phyloP scores from a whole-genome alignment of 345 rosid genomes.

The Fremontodendron californicum region DNA sequence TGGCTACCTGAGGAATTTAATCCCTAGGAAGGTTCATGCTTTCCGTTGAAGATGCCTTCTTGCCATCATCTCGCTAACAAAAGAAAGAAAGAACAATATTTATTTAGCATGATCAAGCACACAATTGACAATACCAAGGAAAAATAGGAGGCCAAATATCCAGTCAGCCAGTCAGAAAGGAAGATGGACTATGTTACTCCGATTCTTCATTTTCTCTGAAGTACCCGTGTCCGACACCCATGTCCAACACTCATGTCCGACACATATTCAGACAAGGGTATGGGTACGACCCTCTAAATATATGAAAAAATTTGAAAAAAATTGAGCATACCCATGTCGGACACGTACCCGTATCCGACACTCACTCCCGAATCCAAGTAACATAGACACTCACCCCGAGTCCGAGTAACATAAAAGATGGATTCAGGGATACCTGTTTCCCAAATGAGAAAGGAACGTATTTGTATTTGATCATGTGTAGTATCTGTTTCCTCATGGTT shows the following conservation, averaged over 20 bases:
- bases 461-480: constrained; percentile 88
- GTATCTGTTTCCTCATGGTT: constrained; percentile 87
- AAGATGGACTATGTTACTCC: too few relatives aligned
- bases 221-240: too few relatives aligned
- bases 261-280: too few relatives aligned
- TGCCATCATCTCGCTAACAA: constrained; percentile 55
- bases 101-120: background rate
- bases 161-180: background rate
- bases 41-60: constrained; percentile 51
- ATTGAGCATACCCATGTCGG: too few relatives aligned
- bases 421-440: constrained; percentile 53
- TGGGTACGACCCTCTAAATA: too few relatives aligned
- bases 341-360: too few relatives aligned
- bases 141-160: background rate
- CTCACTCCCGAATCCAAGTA: too few relatives aligned
- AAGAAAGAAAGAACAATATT: constrained; percentile 12
- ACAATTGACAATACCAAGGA: background rate
- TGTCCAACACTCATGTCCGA: too few relatives aligned
- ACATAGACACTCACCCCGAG: too few relatives aligned
- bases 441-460: constrained; percentile 88
- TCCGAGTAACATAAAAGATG: too few relatives aligned
- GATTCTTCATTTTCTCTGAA: too few relatives aligned
- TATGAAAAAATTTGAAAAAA: too few relatives aligned
- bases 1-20: constrained; percentile 35
- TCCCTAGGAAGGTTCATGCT: constrained; percentile 31